These are phyloP conservation scores for Camptophora hylomeconis DNA, from an alignment of 2,329 filamentous ascomycete species.

Conservation along the genomic window DNA sequence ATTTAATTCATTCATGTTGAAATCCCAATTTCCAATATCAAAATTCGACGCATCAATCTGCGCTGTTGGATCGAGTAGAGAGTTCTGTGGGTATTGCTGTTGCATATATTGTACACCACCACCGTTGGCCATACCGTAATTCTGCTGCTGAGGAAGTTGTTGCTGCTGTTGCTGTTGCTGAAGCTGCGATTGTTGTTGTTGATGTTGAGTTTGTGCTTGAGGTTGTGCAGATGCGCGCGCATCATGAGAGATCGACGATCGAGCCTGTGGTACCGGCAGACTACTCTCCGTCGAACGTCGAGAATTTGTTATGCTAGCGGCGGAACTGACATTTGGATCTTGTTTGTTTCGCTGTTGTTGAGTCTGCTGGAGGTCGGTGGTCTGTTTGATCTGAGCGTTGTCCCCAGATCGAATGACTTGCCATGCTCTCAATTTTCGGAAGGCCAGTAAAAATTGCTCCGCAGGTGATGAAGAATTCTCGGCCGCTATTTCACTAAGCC, in stretches of 20 bases:
- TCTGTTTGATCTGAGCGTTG: constrained; percentile 21
- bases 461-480: constrained; percentile 51
- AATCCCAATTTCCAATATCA: constrained; percentile 15
- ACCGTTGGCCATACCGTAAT: not conserved
- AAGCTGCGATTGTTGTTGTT: not conserved
- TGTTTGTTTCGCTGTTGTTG: constrained; percentile 7
- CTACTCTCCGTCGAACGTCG: too few species aligned
- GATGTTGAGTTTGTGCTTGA: not conserved
- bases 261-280: too few species aligned
- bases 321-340: too few species aligned
- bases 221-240: too few species aligned
- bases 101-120: not conserved
- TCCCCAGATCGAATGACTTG: too few species aligned
- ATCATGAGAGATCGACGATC: too few species aligned
- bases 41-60: constrained; percentile 10
- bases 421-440: constrained; percentile 58
- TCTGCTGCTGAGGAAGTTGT: not conserved
- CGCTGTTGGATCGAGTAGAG: not conserved
- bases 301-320: too few species aligned
- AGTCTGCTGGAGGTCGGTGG: constrained; percentile 1
- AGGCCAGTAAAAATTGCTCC: constrained; percentile 56
- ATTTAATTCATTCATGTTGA: constrained; percentile 11
- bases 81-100: not conserved
- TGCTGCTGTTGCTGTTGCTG: constrained; percentile 2
- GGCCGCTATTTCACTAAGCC: constrained; percentile 51